A percentile compares a stretch with the other conserved stretches of the same genome.
Conservation (phyloP, 805 yeast genomes). For the Pichia thaimueangensis region DNA sequence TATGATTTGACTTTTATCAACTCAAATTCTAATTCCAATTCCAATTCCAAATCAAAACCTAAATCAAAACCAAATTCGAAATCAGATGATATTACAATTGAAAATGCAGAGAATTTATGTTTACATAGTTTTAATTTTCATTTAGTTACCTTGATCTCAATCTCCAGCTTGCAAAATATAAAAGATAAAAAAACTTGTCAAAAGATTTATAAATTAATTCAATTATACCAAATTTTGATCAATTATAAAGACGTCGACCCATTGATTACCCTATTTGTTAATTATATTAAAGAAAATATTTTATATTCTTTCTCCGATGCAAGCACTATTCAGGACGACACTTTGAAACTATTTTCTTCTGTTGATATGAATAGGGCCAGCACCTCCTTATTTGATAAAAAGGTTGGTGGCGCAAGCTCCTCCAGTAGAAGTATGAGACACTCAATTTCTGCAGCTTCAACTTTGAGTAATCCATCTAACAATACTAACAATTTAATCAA, state of each 20-base stretch:
- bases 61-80: neutral
- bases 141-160: conserved; percentile 23
- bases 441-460: neutral
- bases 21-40: conserved; percentile 10
- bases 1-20: conserved; percentile 20
- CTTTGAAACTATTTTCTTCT: conserved; percentile 22
- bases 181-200: conserved; percentile 12
- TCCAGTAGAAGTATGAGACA: neutral
- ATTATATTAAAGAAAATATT: conserved; percentile 18
- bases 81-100: conserved; percentile 16
- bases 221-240: conserved; percentile 22
- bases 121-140: conserved; percentile 30
- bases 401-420: too few species aligned
- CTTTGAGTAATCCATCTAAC: neutral
- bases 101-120: conserved; percentile 22
- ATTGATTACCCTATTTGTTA: conserved; percentile 16
- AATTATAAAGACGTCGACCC: conserved; percentile 22
- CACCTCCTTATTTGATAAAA: conserved; percentile 22
- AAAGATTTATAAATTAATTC: conserved; percentile 17
- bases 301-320: conserved; percentile 12
- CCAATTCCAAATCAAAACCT: too few species aligned
- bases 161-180: conserved; percentile 18
- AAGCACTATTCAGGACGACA: conserved; percentile 15
- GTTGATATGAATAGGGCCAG: conserved; percentile 4
- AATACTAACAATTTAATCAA: conserved; percentile 2